A percentile compares a stretch with the other conserved stretches of the same genome.
Conservation (phyloP, 768 basidiomycete genomes). For the Pulveroboletus sp. region DNA sequence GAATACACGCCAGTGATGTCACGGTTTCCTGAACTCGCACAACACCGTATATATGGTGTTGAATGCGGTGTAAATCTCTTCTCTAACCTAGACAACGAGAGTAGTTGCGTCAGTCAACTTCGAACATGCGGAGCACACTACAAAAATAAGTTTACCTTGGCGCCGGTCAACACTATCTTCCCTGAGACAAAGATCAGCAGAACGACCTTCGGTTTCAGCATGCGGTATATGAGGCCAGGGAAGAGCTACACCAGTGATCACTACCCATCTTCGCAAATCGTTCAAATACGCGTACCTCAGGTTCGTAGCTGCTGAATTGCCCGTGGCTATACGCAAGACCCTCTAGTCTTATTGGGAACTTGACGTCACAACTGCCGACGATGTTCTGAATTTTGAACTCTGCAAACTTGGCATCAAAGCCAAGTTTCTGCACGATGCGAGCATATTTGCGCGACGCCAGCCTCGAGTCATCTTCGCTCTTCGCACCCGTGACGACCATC, state of each 20-base stretch:
- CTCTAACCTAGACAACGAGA: conserved; percentile 73
- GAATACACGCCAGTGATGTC: background rate
- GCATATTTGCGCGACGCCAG: conserved; percentile 98
- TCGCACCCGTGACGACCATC: conserved; percentile 99
- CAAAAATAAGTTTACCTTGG: conserved; percentile 67
- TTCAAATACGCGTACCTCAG: conserved; percentile 64
- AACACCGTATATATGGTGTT: conserved; percentile 99
- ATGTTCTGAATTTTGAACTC: conserved; percentile 99
- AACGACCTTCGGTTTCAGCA: conserved; percentile 99
- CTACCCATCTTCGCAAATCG: background rate
- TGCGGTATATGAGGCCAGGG: conserved; percentile 98
- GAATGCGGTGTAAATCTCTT: conserved; percentile 99
- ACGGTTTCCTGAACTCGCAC: conserved; percentile 91
- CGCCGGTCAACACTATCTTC: conserved; percentile 98
- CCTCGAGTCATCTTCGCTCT: conserved; percentile 96
- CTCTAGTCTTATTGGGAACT: conserved; percentile 97
- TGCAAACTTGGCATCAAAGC: conserved; percentile 98
- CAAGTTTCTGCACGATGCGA: conserved; percentile 98
- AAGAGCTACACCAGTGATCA: conserved; percentile 61
- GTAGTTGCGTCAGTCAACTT: conserved; percentile 44
- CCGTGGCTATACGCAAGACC: conserved; percentile 97
- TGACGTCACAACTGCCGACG: conserved; percentile 96
- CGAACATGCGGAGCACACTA: conserved; percentile 23
- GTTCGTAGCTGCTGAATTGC: conserved; percentile 96
- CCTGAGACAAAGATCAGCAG: conserved; percentile 98